Base-by-base conservation (phyloP, 768 basidiomycete genomes). In the Russula sp. region DNA sequence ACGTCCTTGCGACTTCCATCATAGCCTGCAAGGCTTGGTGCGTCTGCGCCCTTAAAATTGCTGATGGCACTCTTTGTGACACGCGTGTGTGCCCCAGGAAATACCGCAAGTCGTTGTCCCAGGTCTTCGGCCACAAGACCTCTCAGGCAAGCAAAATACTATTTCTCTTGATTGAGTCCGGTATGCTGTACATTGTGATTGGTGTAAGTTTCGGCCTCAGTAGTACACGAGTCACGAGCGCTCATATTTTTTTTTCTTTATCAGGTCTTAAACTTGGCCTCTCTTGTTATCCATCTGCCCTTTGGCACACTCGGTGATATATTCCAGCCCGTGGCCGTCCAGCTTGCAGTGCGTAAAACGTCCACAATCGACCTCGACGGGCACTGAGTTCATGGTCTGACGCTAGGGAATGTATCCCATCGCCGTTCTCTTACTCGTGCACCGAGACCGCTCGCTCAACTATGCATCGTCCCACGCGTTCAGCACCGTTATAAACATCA, bases 401-500 rank as follows among this genome's bases (percentile, higher is more conserved):
- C 8, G 20, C 7, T 47, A 62, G 55, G 49, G 61, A 42, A 63
- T 63, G 14, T 59, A 63, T 40, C 62, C 57, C 7, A 53, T 59
- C 20, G 22, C 49, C 57, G 42, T 54, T 9, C 35, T 63, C n/a
- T 6, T 62, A n/a, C 34, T 62, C 11, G 49, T 47, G 4, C 39
- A 59, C 6, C 39, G 42, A n/a, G n/a, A 18, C 3, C 37, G 2
- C 31, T 44, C 61, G 4, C 16, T 57, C 40, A 27, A 51, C 14
- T 1, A 39, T 27, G 35, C 45, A 6, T 9, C 44, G 10, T 44
- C n/a, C 39, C 9, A n/a, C 22, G 40, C 57, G 18, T 54, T 31
- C 39, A 31, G 49, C 51, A n/a, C 32, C 27, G 11, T 47, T 3
- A 2, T 16, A 16, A 11, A 2, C 14, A 4, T 6, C 53, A 34